Evolutionary conservation across 2,329 filamentous ascomycete genomes (phyloP), one percentile per base, ranked within the genome.

Genomic region (Fusarium transvaalense): DNA sequence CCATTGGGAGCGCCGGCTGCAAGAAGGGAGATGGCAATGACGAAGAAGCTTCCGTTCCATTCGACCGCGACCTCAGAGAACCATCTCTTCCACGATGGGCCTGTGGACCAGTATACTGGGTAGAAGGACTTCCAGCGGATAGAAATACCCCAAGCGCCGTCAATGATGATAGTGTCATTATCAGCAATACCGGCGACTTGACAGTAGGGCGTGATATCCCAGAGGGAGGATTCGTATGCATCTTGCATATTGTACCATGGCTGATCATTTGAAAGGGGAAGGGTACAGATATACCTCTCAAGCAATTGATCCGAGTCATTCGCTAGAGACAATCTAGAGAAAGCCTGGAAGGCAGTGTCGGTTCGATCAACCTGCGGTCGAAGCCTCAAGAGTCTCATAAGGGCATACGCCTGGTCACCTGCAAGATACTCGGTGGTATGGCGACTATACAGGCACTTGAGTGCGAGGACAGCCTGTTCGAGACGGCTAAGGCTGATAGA

Each of bases 341-440:
- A 80, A 27, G 78, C 78, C 56, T 80, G 77, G 68, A 80, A 80
- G 13, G 74, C 64, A 14, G 74, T 75, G 35, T 80, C 78, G 17
- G 71, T 76, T 35, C 58, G 45, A 62, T 78, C 76, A 29, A 80
- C 72, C 35, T 71, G 72, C 1, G 77, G 77, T 4, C 77, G 73
- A 38, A 76, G 56, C 10, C 76, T 72, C 38, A 80, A 59, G 23
- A 81, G 72, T 23, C 79, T 78, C 78, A 79, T 80, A 2, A 80
- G 71, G 2, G 75, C 79, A 45, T 81, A 81, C 3, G 75, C 72
- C 29, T 74, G 75, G 34, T 81, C 79, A 29, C 77, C 77, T 2
- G 69, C 53, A 17, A 74, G 64, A 27, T 71, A 66, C 39, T 70
- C 58, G 0, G 56, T 68, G 15, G 75, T 75, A 9, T 72, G 25